Conservation (phyloP, 495 filamentous ascomycete genomes). For the Aspergillus campestris region DNA sequence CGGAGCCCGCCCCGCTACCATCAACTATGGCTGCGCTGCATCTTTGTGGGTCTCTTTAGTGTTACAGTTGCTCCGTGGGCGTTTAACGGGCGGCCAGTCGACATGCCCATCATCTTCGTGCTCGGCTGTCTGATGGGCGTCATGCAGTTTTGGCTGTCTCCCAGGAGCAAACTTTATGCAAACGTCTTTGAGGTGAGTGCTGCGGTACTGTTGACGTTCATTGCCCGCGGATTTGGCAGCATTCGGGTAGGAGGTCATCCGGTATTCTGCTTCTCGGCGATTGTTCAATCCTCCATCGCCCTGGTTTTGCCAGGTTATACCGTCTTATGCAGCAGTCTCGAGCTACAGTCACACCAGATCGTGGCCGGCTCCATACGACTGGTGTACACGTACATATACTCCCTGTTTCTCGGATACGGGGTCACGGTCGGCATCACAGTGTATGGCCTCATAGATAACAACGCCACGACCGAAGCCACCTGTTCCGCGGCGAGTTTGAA, state of each 20-base stretch:
- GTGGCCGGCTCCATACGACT: conserved; percentile 84
- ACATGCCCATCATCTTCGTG: conserved; percentile 76
- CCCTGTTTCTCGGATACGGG: conserved; percentile 88
- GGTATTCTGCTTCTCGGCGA: conserved; percentile 76
- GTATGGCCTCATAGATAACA: conserved; percentile 67
- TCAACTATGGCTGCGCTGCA: conserved; percentile 54
- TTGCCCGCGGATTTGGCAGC: conserved; percentile 76
- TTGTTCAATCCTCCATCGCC: conserved; percentile 82
- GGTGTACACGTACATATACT: conserved; percentile 90
- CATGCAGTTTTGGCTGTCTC: conserved; percentile 69
- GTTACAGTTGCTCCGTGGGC: conserved; percentile 73
- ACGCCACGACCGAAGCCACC: conserved; percentile 59
- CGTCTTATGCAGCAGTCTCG: conserved; percentile 68
- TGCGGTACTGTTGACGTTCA: conserved; percentile 71
- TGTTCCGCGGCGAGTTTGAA: conserved; percentile 39
- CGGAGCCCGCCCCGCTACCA: conserved; percentile 46
- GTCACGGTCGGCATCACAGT: conserved; percentile 89
- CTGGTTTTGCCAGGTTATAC: conserved; percentile 83
- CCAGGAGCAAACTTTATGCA: conserved; percentile 61
- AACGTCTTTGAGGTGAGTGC: conserved; percentile 87
- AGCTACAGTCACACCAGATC: conserved; percentile 75
- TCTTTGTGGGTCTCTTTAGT: conserved; percentile 74
- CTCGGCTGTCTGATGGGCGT: conserved; percentile 75
- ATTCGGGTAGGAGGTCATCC: conserved; percentile 42
- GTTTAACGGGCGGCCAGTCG: conserved; percentile 73